A percentile compares a stretch with the other conserved stretches of the same genome.
Evolutionary conservation across 192 early-diverging fungal genomes (phyloP).

Genomic region (Entrophospora sp.): DNA sequence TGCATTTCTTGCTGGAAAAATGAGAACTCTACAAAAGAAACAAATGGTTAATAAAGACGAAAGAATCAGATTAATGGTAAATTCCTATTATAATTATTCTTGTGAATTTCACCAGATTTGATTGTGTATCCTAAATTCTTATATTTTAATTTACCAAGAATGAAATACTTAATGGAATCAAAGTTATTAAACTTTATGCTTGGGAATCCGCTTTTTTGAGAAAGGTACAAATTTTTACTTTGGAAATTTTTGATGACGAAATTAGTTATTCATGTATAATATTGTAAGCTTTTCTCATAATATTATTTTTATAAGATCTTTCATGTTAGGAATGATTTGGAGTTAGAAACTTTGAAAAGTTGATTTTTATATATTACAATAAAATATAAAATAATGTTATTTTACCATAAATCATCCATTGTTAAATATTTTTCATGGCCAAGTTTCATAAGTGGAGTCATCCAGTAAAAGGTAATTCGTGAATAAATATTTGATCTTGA

Average conservation of each 20-base stretch:
- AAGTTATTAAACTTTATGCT: conserved; percentile 94
- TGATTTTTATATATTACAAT: neutral
- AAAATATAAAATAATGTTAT: neutral
- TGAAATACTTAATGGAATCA: conserved; percentile 84
- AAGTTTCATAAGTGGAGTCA: conserved; percentile 74
- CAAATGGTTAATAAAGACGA: conserved; percentile 80
- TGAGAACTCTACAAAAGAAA: conserved; percentile 59
- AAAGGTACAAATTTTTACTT: conserved; percentile 39
- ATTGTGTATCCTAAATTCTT: neutral
- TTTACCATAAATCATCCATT: conserved; percentile 64
- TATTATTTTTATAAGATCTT: conserved; percentile 25
- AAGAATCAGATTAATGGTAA: conserved; percentile 27
- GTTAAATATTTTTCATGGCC: conserved; percentile 67
- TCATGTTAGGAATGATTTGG: conserved; percentile 61
- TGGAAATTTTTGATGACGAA: neutral
- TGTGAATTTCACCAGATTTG: neutral
- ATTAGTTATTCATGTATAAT: neutral
- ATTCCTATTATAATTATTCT: neutral
- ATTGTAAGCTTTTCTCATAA: neutral
- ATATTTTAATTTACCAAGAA: conserved; percentile 29
- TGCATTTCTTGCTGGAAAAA: conserved; percentile 49
- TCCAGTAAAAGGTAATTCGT: conserved; percentile 79
- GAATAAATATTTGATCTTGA: conserved; percentile 77
- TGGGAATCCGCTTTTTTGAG: conserved; percentile 80
- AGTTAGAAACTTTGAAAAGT: conserved; percentile 46